Base-by-base conservation (phyloP, 2,329 filamentous ascomycete genomes). In the Fusarium setosum region DNA sequence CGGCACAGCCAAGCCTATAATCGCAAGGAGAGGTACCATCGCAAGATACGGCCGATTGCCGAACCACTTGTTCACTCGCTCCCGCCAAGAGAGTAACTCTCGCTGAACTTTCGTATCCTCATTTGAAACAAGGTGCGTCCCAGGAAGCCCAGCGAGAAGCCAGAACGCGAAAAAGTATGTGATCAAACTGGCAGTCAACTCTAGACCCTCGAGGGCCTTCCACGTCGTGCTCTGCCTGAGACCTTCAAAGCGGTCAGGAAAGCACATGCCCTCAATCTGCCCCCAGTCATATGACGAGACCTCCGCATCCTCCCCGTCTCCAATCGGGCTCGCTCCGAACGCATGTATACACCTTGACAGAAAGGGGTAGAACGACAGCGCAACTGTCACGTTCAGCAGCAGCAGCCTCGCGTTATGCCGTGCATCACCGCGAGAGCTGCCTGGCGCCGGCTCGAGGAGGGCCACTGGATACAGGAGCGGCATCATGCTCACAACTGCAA, bases 301-400 rank as follows among this genome's bases (percentile, higher is more conserved):
- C n/a, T 65, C 54, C 9, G 53, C 29, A 20, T 24, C 50, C 3
- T 61, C 24, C 1, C 61, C 49, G 18, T 65, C 32, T 0, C 67
- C 69, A 9, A 71, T 65, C 1, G 44, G 56, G 6, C 55, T 48
- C 8, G 45, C 42, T 1, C 57, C 62, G 34, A 69, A 72, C 3
- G 56, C 51, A 35, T 71, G 61, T 2, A 74, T 62, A 12, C 70
- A 72, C 38, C 65, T 61, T 4, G 68, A 72, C 6, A 74, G 20
- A 17, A 74, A 74, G 0, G 68, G 67, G 21, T 71, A 71, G 26
- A 72, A 72, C 1, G 65, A 72, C 5, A 72, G 13, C 3, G 60
- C 51, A 7, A 62, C 37, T 4, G 51, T 59, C 11, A 50, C 6
- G 21, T 34, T 61, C 7, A 70, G 34, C 6, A 69, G 42, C 5